Conservation (phyloP, 2,329 filamentous ascomycete genomes). For the Hymenotorrendiella dingleyae region DNA sequence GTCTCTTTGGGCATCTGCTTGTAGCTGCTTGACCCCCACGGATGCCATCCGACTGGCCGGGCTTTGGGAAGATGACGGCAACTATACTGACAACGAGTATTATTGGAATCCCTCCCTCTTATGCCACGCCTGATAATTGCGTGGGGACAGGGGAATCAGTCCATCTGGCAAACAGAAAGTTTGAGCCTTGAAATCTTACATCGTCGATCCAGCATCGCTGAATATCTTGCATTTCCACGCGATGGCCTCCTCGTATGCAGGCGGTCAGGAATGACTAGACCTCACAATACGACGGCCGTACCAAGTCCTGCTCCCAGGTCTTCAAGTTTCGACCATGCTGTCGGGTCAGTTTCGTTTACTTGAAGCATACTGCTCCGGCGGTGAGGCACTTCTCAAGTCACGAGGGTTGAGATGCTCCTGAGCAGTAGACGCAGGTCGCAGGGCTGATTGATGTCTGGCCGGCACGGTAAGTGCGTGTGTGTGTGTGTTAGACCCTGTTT, state of each 20-base stretch:
- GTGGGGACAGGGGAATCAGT: conserved; percentile 9
- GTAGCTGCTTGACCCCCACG: conserved; percentile 1
- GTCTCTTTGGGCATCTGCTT: not conserved
- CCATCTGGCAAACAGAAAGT: conserved; percentile 1
- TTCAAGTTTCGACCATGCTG: conserved; percentile 13
- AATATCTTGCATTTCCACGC: no score
- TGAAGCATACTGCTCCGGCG: conserved; percentile 18
- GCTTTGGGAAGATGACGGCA: not conserved
- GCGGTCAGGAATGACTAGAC: no score
- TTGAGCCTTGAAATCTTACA: no score
- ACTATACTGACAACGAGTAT: no score
- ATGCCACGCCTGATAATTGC: conserved; percentile 5
- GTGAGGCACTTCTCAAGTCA: conserved; percentile 18
- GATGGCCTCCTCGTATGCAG: no score
- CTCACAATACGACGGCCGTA: no score
- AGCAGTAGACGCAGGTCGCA: conserved; percentile 26
- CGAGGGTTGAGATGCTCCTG: no score
- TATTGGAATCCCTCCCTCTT: conserved; percentile 4
- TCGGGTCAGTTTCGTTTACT: conserved; percentile 15
- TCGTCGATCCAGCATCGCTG: no score
- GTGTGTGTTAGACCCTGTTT: not conserved
- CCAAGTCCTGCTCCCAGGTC: not conserved
- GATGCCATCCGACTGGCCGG: conserved; percentile 15
- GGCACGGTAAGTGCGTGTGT: conserved; percentile 1
- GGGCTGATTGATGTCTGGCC: conserved; percentile 21